Conservation (phyloP, 2,329 filamentous ascomycete genomes). For the Pseudocercospora fijiensis region DNA sequence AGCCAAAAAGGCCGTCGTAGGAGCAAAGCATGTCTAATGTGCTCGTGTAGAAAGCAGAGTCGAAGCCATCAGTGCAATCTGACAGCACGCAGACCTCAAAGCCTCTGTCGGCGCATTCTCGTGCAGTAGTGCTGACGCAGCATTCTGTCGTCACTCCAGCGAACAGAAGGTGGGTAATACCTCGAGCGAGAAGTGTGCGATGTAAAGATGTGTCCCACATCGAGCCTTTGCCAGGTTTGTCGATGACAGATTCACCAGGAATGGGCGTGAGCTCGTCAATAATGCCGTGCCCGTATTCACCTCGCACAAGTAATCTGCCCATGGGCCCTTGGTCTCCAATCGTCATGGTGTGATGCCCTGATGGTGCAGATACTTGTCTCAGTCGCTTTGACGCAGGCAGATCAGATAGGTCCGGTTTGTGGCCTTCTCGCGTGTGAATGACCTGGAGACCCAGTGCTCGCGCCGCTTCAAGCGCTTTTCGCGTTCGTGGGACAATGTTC, state of each 20-base stretch:
- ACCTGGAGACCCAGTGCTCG: conserved; percentile 47
- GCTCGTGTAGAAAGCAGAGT: conserved; percentile 47
- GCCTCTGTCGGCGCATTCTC: conserved; percentile 61
- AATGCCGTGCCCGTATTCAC: conserved; percentile 57
- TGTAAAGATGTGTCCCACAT: conserved; percentile 59
- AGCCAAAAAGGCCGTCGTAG: conserved; percentile 55
- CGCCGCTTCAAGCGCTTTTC: conserved; percentile 44
- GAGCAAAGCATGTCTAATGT: conserved; percentile 54
- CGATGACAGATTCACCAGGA: conserved; percentile 55
- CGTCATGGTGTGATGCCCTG: conserved; percentile 47
- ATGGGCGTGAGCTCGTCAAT: conserved; percentile 54
- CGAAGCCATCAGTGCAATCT: conserved; percentile 53
- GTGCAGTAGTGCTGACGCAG: conserved; percentile 57
- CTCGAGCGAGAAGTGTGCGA: conserved; percentile 54
- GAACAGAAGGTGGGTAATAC: conserved; percentile 59
- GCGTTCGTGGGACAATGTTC: conserved; percentile 31
- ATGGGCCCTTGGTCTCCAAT: conserved; percentile 56
- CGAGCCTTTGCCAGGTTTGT: conserved; percentile 60
- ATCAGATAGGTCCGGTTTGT: conserved; percentile 54
- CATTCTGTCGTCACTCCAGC: conserved; percentile 61
- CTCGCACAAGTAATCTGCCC: conserved; percentile 54
- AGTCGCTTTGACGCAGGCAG: conserved; percentile 53
- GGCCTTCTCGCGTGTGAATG: conserved; percentile 53
- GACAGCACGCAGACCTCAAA: conserved; percentile 58
- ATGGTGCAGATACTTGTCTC: conserved; percentile 50